Base-by-base conservation (phyloP, 257 asterid species). In the Nicotiana noctiflora region DNA sequence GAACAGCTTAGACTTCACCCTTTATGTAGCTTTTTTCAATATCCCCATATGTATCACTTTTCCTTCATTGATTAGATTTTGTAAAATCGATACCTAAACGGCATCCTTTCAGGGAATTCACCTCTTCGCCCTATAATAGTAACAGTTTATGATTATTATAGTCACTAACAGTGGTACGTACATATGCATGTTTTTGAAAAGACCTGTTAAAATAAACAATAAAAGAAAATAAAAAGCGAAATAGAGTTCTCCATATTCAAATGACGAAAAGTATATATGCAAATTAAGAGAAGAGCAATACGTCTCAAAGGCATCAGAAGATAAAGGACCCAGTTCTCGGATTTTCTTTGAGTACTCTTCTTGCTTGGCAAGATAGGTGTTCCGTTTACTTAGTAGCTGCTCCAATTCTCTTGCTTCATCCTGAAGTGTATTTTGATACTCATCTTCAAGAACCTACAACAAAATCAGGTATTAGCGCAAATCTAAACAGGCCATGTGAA, bases 241-340 rank as follows among this genome's bases (percentile, higher is more conserved):
- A 83, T n/a, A 77, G 67, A 86, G 10, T 65, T 63, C 67, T 27
- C 34, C 34, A 46, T 53, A 46, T 84, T 61, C 12, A 23, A 74
- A 72, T 46, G 37, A 21, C 4, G 6, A 46, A 21, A 82, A 68
- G 37, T 29, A 74, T 64, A 40, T 31, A 25, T n/a, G 81, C 82
- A 84, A 51, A 66, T 79, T 77, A 21, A 66, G 85, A 76, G 81
- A 64, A 88, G 80, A 77, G 77, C 79, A 74, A 79, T 94, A 95
- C 99, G 84, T 96, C 83, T 96, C 99, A 91, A 96, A 92, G 67
- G 99, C 97, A 88, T 96, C 99, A 12, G 99, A 89, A 77, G 99
- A 92, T 77, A 96, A 90, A 70, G 97, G 97, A 85, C 99, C 99
- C 91, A 94, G 82, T 86, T 93, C 99, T 81, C 99, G 89, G 63